A percentile compares a stretch with the other conserved stretches of the same genome.
Evolutionary conservation across 441 rosid species (phyloP).

Genomic region (Populus hybrid): DNA sequence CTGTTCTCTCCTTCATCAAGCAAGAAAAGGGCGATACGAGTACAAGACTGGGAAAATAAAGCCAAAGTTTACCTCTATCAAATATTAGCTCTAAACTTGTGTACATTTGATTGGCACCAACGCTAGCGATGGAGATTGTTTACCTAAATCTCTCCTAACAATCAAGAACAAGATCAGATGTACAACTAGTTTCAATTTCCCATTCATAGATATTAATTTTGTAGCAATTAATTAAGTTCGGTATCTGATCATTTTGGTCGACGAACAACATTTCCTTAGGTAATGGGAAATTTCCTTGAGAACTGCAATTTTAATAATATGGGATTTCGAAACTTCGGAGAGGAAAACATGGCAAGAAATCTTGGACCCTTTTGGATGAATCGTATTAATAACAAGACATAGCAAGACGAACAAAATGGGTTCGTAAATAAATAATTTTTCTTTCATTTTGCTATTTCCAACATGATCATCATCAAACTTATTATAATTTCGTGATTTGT

Average conservation of each 20-base stretch:
- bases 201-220: not conserved
- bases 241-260: not conserved
- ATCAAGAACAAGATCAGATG: not conserved
- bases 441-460: not conserved
- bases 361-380: conserved; percentile 17
- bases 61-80: too few relatives aligned
- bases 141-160: not conserved
- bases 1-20: not conserved
- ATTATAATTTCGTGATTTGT: not conserved
- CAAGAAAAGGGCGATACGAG: too few relatives aligned
- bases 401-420: not conserved
- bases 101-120: too few relatives aligned
- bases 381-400: not conserved
- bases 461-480: too few relatives aligned
- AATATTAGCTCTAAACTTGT: too few relatives aligned
- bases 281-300: conserved; percentile 1
- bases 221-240: not conserved
- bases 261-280: conserved; percentile 11
- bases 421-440: not conserved
- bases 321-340: conserved; percentile 29
- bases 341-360: conserved; percentile 42
- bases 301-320: not conserved
- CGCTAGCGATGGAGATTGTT: not conserved
- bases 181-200: not conserved
- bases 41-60: too few relatives aligned